Evolutionary conservation across 768 basidiomycete species (phyloP).

Genomic region (Pleurotus citrinopileatus): DNA sequence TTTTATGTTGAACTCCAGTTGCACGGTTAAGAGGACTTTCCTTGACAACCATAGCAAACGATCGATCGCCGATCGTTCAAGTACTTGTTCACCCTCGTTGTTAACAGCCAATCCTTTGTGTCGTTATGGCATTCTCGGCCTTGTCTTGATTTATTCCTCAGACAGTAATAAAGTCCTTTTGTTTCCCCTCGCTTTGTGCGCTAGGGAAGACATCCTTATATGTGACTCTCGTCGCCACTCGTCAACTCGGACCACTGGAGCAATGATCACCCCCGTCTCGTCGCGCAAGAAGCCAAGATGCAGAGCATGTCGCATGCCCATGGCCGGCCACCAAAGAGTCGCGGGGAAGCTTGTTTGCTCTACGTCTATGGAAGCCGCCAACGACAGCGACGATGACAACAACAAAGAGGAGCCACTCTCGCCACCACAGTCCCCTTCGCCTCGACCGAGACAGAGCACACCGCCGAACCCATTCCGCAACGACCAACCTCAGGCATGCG

Average conservation of each 20-base stretch:
- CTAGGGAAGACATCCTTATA: not conserved
- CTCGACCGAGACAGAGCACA: not conserved
- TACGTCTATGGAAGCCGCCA: not conserved
- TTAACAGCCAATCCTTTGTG: too few species aligned
- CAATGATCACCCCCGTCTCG: conserved; percentile 2
- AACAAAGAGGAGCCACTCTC: not conserved
- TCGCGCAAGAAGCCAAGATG: conserved; percentile 13
- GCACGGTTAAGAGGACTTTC: too few species aligned
- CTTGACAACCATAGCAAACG: too few species aligned
- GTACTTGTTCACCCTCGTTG: too few species aligned
- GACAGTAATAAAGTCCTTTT: too few species aligned
- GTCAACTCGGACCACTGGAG: not conserved
- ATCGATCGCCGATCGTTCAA: too few species aligned
- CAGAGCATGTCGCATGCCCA: conserved; percentile 11
- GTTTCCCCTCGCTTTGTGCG: too few species aligned
- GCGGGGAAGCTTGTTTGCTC: not conserved
- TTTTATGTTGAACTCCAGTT: too few species aligned
- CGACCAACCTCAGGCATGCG: not conserved
- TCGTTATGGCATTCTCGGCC: too few species aligned
- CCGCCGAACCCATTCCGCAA: not conserved
- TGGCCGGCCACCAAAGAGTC: conserved; percentile 5
- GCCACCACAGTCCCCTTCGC: conserved; percentile 1
- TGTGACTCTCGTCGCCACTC: not conserved
- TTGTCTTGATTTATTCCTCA: too few species aligned
- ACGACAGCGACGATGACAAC: not conserved